These are phyloP conservation scores for Leptosphaerulina australis DNA, from an alignment of 2,329 filamentous ascomycete species.

Conservation along the genomic window DNA sequence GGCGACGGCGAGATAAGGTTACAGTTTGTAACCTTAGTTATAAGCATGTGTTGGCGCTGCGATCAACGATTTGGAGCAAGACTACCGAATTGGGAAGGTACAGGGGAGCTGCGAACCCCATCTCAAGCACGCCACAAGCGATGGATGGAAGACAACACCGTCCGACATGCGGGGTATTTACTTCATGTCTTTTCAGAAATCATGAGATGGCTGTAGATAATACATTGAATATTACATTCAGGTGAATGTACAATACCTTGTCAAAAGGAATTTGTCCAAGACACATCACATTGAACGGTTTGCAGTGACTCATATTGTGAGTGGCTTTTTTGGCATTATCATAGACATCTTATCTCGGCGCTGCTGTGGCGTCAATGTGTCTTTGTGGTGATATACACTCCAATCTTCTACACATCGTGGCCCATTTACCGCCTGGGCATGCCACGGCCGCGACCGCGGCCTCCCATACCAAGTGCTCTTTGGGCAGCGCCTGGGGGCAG, in stretches of 20 bases:
- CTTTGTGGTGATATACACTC: slow-evolving; percentile 35
- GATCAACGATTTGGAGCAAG: neutral
- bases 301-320: slow-evolving; percentile 4
- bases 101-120: neutral
- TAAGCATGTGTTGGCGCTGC: slow-evolving; percentile 17
- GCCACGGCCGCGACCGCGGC: slow-evolving; percentile 60
- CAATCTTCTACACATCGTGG: neutral
- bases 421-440: slow-evolving; percentile 76
- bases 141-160: too few relatives aligned
- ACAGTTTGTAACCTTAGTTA: slow-evolving; percentile 15
- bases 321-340: slow-evolving; percentile 36
- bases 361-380: slow-evolving; percentile 19
- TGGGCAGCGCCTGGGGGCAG: slow-evolving; percentile 74
- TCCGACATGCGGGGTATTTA: too few relatives aligned
- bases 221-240: neutral
- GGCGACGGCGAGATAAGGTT: slow-evolving; percentile 19
- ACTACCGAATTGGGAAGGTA: slow-evolving; percentile 8
- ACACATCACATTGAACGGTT: neutral
- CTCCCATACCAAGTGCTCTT: slow-evolving; percentile 80
- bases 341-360: slow-evolving; percentile 37
- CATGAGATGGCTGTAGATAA: neutral
- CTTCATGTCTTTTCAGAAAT: too few relatives aligned
- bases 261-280: neutral
- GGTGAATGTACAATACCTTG: neutral
- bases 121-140: neutral